phyloP scores from a whole-genome alignment of 306 rosid genomes.

The Abrus precatorius region DNA sequence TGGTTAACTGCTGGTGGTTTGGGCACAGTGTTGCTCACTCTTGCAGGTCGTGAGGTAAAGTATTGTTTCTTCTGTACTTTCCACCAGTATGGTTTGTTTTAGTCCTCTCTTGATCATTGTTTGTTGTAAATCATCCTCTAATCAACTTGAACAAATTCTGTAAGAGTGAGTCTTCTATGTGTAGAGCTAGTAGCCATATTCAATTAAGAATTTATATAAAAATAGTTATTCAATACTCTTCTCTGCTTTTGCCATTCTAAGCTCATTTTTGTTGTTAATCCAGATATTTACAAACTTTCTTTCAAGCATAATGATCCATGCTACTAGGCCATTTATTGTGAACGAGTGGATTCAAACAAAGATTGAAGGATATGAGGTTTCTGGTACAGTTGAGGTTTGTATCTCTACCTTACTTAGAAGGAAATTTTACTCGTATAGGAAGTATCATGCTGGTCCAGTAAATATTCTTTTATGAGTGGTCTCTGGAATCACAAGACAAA shows the following conservation, averaged over 20 bases:
- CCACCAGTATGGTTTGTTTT: neutral
- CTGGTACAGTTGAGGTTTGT: constrained; percentile 98
- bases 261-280: constrained; percentile 50
- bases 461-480: constrained; percentile 4
- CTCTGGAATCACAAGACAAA: constrained; percentile 28
- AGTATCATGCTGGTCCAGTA: constrained; percentile 16
- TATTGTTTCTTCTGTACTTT: constrained; percentile 46
- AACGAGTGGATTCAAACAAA: constrained; percentile 98
- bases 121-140: constrained; percentile 13
- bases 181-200: constrained; percentile 26
- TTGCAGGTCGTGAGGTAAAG: constrained; percentile 96
- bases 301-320: constrained; percentile 96
- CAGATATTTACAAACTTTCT: constrained; percentile 99
- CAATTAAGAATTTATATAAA: constrained; percentile 6
- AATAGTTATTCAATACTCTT: constrained; percentile 12
- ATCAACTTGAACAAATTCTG: constrained; percentile 33
- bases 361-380: constrained; percentile 98
- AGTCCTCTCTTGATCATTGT: constrained; percentile 40
- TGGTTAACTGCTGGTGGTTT: constrained; percentile 99
- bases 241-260: constrained; percentile 44
- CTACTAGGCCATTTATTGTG: constrained; percentile 89
- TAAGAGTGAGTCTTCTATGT: constrained; percentile 4
- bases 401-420: constrained; percentile 30
- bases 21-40: constrained; percentile 94
- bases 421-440: constrained; percentile 3